These are phyloP conservation scores for Tilletia caries DNA, from an alignment of 1,284 basidiomycete species.

Conservation along the genomic window DNA sequence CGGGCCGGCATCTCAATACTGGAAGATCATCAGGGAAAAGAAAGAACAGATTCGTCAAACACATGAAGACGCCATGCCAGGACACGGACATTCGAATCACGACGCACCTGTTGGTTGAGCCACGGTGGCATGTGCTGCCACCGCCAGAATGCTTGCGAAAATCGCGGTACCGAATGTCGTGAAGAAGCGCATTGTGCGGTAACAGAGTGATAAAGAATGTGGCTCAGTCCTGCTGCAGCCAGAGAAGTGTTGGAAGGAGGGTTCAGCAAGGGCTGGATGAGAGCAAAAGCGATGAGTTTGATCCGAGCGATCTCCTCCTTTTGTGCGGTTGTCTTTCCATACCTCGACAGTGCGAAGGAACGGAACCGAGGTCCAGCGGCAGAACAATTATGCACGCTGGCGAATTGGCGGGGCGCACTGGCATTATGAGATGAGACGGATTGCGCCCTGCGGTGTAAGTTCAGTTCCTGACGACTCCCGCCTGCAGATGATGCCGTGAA, in stretches of 20 bases:
- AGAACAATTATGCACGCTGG: neutral
- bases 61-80: neutral
- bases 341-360: neutral
- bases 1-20: neutral
- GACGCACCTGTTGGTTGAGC: neutral
- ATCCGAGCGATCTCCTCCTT: neutral
- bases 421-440: no score
- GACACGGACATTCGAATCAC: neutral
- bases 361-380: neutral
- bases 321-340: neutral
- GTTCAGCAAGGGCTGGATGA: neutral
- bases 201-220: neutral
- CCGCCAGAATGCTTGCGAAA: neutral
- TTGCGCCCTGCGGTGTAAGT: no score
- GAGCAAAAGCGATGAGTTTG: neutral
- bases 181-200: neutral
- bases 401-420: neutral
- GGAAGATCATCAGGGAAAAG: neutral
- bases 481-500: no score
- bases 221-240: slow-evolving; percentile 2
- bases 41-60: neutral
- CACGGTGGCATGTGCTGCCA: neutral
- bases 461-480: no score
- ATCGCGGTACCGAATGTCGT: neutral
- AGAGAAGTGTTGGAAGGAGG: neutral